phyloP scores from a whole-genome alignment of 2,329 filamentous ascomycete genomes.

The Alternaria arbusti region DNA sequence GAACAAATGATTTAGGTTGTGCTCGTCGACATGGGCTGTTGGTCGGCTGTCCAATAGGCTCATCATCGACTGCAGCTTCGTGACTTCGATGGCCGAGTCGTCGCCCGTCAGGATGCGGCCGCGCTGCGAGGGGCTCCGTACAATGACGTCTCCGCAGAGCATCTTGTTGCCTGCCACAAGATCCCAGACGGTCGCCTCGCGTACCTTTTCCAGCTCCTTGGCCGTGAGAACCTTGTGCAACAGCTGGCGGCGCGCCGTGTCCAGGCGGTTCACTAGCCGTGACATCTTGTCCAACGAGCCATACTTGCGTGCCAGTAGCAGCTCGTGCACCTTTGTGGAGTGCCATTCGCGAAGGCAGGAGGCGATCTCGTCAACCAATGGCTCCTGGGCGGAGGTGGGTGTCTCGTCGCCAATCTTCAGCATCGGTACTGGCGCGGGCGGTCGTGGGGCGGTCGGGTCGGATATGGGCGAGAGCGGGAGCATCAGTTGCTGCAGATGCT shows the following conservation, averaged over 20 bases:
- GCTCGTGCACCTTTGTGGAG: slow-evolving; percentile 91
- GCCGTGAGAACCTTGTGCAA: slow-evolving; percentile 91
- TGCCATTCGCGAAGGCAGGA: slow-evolving; percentile 98
- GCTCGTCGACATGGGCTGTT: slow-evolving; percentile 68
- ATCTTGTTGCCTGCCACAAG: slow-evolving; percentile 93
- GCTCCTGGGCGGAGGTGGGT: slow-evolving; percentile 85
- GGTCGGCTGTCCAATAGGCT: slow-evolving; percentile 88
- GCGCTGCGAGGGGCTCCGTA: slow-evolving; percentile 82
- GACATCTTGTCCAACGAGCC: slow-evolving; percentile 80
- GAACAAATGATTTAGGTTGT: slow-evolving; percentile 79
- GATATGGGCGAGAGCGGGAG: slow-evolving; percentile 50
- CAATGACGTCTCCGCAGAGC: slow-evolving; percentile 91
- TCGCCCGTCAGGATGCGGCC: slow-evolving; percentile 89
- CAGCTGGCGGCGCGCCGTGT: slow-evolving; percentile 85
- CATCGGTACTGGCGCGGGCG: slow-evolving; percentile 93
- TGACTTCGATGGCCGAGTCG: slow-evolving; percentile 90
- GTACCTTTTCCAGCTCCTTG: slow-evolving; percentile 78
- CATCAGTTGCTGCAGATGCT: slow-evolving; percentile 47
- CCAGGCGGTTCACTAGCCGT: slow-evolving; percentile 79
- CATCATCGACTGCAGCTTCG: slow-evolving; percentile 93
- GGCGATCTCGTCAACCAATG: slow-evolving; percentile 95
- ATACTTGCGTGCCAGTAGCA: slow-evolving; percentile 85
- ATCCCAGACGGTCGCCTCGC: slow-evolving; percentile 94
- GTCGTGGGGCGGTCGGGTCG: slow-evolving; percentile 74
- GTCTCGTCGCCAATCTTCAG: slow-evolving; percentile 98